These are phyloP conservation scores for Furcasterigmium furcatum DNA, from an alignment of 2,329 filamentous ascomycete species.

Conservation along the genomic window DNA sequence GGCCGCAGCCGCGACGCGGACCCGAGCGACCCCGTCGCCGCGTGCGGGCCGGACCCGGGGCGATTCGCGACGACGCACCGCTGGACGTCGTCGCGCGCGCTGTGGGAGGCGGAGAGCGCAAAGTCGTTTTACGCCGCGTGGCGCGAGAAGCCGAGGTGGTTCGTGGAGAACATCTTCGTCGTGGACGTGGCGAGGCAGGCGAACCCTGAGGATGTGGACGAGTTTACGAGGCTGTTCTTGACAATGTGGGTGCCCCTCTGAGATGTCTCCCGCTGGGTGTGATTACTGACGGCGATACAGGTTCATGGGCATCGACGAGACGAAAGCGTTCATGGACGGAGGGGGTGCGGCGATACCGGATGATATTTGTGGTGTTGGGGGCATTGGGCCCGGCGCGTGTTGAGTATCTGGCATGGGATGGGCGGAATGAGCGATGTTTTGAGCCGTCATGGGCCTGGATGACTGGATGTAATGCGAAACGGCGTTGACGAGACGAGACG, in stretches of 20 bases:
- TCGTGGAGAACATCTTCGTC: constrained; percentile 28
- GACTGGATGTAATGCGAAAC: too few relatives aligned
- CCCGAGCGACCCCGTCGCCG: constrained; percentile 2
- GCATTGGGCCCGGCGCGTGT: too few relatives aligned
- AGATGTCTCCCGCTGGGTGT: neutral
- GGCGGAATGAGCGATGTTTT: too few relatives aligned
- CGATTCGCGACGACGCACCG: constrained; percentile 15
- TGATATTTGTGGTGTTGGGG: too few relatives aligned
- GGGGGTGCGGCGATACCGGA: neutral
- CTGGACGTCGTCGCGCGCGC: constrained; percentile 36
- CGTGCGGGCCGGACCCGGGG: constrained; percentile 4
- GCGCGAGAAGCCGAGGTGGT: constrained; percentile 36
- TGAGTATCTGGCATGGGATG: too few relatives aligned
- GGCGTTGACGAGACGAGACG: too few relatives aligned
- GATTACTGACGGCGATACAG: neutral
- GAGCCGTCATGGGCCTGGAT: too few relatives aligned
- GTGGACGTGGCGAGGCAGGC: constrained; percentile 32
- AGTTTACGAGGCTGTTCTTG: constrained; percentile 33
- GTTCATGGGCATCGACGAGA: constrained; percentile 11
- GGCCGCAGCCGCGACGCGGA: neutral
- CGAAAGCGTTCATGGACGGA: constrained; percentile 9
- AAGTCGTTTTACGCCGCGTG: constrained; percentile 39
- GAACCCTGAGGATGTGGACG: constrained; percentile 31
- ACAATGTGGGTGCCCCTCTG: constrained; percentile 25
- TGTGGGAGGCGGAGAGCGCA: constrained; percentile 38